These are phyloP conservation scores for Discostella stelligeroides DNA, from an alignment of 108 stramenopile species.

Conservation along the genomic window DNA sequence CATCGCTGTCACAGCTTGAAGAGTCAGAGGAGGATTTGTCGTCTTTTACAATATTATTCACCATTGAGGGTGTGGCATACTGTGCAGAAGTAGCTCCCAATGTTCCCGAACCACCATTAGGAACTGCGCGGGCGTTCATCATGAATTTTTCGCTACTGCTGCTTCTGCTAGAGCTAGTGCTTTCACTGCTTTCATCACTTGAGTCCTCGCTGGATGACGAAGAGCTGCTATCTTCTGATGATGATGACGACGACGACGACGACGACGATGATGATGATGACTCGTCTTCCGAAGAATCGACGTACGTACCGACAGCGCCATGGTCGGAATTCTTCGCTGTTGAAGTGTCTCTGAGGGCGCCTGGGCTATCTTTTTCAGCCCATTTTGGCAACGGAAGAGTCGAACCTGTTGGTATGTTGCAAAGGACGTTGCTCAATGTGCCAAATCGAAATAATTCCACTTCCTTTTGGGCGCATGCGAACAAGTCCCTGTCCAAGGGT, in stretches of 20 bases:
- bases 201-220: constrained; percentile 38
- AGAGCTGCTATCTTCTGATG: constrained; percentile 22
- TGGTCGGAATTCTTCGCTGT: constrained; percentile 17
- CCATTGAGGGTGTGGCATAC: constrained; percentile 21
- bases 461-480: constrained; percentile 27
- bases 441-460: constrained; percentile 75
- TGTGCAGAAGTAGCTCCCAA: constrained; percentile 13
- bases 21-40: constrained; percentile 26
- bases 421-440: constrained; percentile 80
- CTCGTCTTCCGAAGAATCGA: constrained; percentile 37
- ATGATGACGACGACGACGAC: too few species aligned
- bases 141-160: not conserved
- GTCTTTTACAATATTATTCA: constrained; percentile 15
- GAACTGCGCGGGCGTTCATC: constrained; percentile 1
- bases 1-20: constrained; percentile 48
- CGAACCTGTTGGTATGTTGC: constrained; percentile 66
- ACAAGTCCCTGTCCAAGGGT: constrained; percentile 53
- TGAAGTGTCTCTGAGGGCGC: constrained; percentile 74
- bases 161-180: constrained; percentile 33
- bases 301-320: constrained; percentile 14
- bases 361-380: constrained; percentile 80
- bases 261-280: constrained; percentile 22
- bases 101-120: constrained; percentile 12
- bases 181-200: constrained; percentile 45
- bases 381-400: constrained; percentile 87